Percentiles rank a stretch among this genome's conserved stretches.
phyloP scores from a whole-genome alignment of 306 rosid genomes.

The Fragaria vesca region DNA sequence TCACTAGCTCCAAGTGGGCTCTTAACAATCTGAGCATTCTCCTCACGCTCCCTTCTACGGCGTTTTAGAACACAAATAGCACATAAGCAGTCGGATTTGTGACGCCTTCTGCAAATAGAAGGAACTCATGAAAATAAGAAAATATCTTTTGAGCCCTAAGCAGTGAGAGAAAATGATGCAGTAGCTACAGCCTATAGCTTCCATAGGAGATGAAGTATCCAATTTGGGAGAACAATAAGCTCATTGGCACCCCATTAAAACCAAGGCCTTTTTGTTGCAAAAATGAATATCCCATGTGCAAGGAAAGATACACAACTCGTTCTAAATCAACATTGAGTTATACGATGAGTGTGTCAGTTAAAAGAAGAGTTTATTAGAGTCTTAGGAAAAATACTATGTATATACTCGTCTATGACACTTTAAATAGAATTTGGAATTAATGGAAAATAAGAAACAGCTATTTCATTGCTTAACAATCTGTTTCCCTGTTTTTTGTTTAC shows the following conservation, averaged over 20 bases:
- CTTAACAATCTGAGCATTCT: conserved; percentile 62
- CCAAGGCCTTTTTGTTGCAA: background rate
- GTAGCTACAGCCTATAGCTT: conserved; percentile 4
- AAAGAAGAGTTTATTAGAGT: background rate
- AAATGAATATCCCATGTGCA: background rate
- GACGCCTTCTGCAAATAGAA: conserved; percentile 76
- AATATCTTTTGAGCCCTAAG: background rate
- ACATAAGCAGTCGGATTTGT: conserved; percentile 88
- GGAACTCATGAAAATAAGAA: conserved; percentile 22
- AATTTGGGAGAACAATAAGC: background rate
- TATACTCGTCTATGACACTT: background rate
- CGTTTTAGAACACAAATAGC: conserved; percentile 93
- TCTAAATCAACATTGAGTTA: background rate
- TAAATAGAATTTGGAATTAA: too few relatives aligned
- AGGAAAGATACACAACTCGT: background rate
- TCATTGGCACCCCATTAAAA: background rate
- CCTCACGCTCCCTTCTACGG: conserved; percentile 93
- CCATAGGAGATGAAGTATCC: background rate
- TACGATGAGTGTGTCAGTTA: background rate
- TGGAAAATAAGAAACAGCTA: background rate
- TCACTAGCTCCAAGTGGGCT: conserved; percentile 47
- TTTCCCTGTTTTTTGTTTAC: background rate
- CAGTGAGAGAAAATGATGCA: background rate
- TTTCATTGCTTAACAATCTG: too few relatives aligned
- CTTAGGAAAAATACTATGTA: background rate